Base-by-base conservation (phyloP, 108 stramenopile species). In the Skeletonema menzelii region DNA sequence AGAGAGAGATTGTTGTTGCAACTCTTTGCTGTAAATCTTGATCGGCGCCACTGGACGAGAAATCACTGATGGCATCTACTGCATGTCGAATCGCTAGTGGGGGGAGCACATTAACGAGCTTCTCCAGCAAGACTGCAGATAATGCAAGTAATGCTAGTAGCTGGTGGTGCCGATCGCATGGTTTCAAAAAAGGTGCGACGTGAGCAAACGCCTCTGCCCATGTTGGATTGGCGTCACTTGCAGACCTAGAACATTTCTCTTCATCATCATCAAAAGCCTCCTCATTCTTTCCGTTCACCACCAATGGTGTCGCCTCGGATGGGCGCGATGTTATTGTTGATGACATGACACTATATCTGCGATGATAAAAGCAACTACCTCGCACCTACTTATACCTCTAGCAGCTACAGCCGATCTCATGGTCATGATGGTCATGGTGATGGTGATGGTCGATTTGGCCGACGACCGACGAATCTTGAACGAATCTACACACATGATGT, bases 21-120 rank as follows among this genome's bases (percentile, higher is more conserved):
- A 60, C 56, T 61, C 30, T 30, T 8, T 58, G 59, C 67, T 62
- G 65, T 12, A 30, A 20, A 34, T 76, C 47, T 27, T 55, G 17
- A 17, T 76, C 63, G 20, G 8, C 17, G n/a, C 35, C 12, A 17
- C n/a, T 65, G 32, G 79, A 40, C 14, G 44, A 37, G 38, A 66
- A 71, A 32, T 58, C 68, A 26, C 63, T 66, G 22, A 82, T 78
- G 59, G 65, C 65, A 63, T 82, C 82, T 22, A 82, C 76, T 2
- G 82, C 82, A 61, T 73, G 72, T 5, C 76, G 76, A 20, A 82
- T 82, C 20, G 82, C 82, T 26, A 82, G 57, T 17, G 82, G 82
- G 8, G 82, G 82, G n/a, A 82, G 22, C n/a, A 82, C 63, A 22
- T 57, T 65, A 10, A 82, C 44, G 10, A 82, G 22, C 64, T 82